phyloP scores from a whole-genome alignment of 305 asterid genomes.

The Lippia alba region DNA sequence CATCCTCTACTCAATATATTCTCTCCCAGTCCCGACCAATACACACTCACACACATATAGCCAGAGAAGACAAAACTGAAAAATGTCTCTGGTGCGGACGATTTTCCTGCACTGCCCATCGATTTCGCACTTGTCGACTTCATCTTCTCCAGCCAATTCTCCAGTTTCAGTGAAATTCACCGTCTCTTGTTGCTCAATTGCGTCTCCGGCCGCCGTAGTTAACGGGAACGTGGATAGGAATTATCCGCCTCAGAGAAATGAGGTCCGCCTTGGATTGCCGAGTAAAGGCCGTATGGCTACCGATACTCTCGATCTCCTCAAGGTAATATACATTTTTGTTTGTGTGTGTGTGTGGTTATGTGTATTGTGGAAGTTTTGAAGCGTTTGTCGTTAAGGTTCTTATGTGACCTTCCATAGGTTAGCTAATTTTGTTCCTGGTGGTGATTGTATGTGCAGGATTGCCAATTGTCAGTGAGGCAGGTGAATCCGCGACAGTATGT shows the following conservation, averaged over 20 bases:
- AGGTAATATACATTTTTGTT: constrained; percentile 41
- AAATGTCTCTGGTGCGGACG: constrained; percentile 45
- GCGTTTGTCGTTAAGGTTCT: neutral
- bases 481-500: constrained; percentile 88
- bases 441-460: constrained; percentile 53
- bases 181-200: constrained; percentile 56
- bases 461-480: constrained; percentile 92
- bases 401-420: neutral
- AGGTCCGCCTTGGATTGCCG: constrained; percentile 83
- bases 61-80: constrained; percentile 7
- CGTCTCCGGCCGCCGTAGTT: constrained; percentile 53
- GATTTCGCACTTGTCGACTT: constrained; percentile 38
- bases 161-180: constrained; percentile 54
- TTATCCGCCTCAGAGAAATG: constrained; percentile 49
- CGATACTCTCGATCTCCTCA: constrained; percentile 82
- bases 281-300: constrained; percentile 90
- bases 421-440: constrained; percentile 14
- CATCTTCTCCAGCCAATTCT: constrained; percentile 32
- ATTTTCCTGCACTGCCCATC: constrained; percentile 49
- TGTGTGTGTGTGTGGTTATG: neutral
- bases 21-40: constrained; percentile 23
- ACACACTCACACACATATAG: constrained; percentile 5
- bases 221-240: constrained; percentile 48
- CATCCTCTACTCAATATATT: neutral
- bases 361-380: neutral